These are phyloP conservation scores for Theobroma grandiflorum DNA, from an alignment of 441 rosid species.

Conservation along the genomic window DNA sequence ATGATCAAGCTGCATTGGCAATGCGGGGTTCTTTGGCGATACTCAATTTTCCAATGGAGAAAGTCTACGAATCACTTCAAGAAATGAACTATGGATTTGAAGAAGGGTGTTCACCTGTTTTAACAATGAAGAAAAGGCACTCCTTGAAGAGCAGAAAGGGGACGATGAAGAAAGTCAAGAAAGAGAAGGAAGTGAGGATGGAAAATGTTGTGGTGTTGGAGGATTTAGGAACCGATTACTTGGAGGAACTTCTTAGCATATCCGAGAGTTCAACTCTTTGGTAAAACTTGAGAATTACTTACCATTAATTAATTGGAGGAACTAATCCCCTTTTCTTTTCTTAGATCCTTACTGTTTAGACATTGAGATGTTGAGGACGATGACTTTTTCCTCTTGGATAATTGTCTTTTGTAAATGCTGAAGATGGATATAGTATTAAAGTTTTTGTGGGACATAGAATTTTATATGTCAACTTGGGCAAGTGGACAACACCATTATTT, in stretches of 20 bases:
- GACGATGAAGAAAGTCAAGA: constrained; percentile 43
- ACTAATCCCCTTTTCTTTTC: not conserved
- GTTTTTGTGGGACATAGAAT: not conserved
- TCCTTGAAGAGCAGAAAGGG: constrained; percentile 39
- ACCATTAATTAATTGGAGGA: not conserved
- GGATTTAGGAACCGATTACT: constrained; percentile 52
- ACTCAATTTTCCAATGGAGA: constrained; percentile 49
- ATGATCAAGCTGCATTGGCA: constrained; percentile 60
- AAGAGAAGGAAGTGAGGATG: constrained; percentile 33
- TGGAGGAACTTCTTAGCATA: constrained; percentile 50
- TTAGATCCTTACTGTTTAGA: not conserved
- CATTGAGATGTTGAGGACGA: not conserved
- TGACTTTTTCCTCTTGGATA: not conserved
- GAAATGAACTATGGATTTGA: constrained; percentile 35
- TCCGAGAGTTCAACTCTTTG: constrained; percentile 10
- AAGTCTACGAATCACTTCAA: constrained; percentile 44
- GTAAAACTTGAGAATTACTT: not conserved
- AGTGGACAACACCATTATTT: constrained; percentile 9
- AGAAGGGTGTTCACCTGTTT: constrained; percentile 46
- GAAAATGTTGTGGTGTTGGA: constrained; percentile 50
- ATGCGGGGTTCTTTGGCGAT: constrained; percentile 48
- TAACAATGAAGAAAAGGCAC: constrained; percentile 50
- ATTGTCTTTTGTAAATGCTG: constrained; percentile 16
- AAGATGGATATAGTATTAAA: not conserved
- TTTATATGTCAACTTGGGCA: constrained; percentile 14